A percentile compares a stretch with the other conserved stretches of the same genome.
phyloP scores from a whole-genome alignment of 441 rosid genomes.

The Populus hybrid region DNA sequence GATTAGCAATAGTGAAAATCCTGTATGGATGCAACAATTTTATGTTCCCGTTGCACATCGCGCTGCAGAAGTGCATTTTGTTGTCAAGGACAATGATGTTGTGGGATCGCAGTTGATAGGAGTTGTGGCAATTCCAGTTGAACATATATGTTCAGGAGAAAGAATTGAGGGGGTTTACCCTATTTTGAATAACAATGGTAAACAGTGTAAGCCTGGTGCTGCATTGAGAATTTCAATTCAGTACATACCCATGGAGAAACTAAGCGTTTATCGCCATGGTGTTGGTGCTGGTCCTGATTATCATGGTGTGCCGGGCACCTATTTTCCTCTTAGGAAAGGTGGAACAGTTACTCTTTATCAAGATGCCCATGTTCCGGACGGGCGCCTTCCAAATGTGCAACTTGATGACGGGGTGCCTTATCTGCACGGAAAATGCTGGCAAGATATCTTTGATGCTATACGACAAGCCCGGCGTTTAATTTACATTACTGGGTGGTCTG shows the following conservation, averaged over 20 bases:
- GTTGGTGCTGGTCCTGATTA: slow-evolving; percentile 89
- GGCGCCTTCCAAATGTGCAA: slow-evolving; percentile 56
- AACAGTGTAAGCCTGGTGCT: slow-evolving; percentile 88
- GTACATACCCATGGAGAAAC: slow-evolving; percentile 62
- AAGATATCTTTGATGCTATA: slow-evolving; percentile 82
- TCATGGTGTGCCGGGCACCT: slow-evolving; percentile 85
- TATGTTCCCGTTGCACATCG: slow-evolving; percentile 84
- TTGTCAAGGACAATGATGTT: slow-evolving; percentile 91
- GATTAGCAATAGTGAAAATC: slow-evolving; percentile 79
- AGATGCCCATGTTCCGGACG: slow-evolving; percentile 95
- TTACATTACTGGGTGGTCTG: slow-evolving; percentile 97
- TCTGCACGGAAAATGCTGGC: slow-evolving; percentile 93
- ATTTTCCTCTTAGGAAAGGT: slow-evolving; percentile 92
- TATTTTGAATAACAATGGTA: slow-evolving; percentile 52
- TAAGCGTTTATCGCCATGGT: slow-evolving; percentile 68
- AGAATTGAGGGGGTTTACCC: slow-evolving; percentile 69
- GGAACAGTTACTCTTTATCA: slow-evolving; percentile 85
- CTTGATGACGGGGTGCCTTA: slow-evolving; percentile 68
- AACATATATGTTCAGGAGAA: slow-evolving; percentile 63
- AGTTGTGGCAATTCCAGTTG: slow-evolving; percentile 69
- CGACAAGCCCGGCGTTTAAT: slow-evolving; percentile 74
- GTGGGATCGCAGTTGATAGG: slow-evolving; percentile 93
- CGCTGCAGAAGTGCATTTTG: slow-evolving; percentile 80
- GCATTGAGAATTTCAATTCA: slow-evolving; percentile 63
- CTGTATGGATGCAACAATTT: slow-evolving; percentile 90